phyloP scores from a whole-genome alignment of 73 alveolate genomes.

The Paraurostyla sp. region DNA sequence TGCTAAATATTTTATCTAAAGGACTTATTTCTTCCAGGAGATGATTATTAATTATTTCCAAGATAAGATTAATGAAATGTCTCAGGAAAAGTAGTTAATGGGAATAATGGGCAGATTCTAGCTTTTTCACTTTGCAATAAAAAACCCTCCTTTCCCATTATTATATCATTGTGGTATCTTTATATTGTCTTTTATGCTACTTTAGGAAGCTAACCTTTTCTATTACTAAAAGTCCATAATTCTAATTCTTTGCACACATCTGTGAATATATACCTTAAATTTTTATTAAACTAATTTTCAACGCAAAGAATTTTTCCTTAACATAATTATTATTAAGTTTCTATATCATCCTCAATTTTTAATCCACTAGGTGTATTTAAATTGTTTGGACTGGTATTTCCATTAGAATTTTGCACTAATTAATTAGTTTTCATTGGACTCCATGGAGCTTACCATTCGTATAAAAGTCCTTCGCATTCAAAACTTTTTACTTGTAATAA shows the following conservation, averaged over 20 bases:
- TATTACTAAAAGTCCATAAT: constrained; percentile 36
- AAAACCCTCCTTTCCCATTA: constrained; percentile 10
- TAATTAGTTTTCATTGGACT: neutral
- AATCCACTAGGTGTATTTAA: neutral
- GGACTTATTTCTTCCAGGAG: neutral
- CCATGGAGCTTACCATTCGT: constrained; percentile 53
- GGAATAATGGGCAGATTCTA: constrained; percentile 38
- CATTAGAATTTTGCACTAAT: no score
- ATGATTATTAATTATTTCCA: neutral
- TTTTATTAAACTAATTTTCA: neutral
- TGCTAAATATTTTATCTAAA: neutral
- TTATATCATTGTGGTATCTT: constrained; percentile 1
- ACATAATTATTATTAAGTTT: neutral
- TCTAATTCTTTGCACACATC: constrained; percentile 8
- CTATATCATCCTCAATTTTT: constrained; percentile 3
- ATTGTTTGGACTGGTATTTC: neutral
- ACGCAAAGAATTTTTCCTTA: constrained; percentile 18
- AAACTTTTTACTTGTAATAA: constrained; percentile 24
- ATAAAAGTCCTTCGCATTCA: constrained; percentile 52
- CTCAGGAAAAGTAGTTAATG: constrained; percentile 30
- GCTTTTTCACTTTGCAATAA: neutral
- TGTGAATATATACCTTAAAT: neutral
- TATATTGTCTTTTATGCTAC: neutral
- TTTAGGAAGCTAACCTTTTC: constrained; percentile 31
- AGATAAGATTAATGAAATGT: neutral